Conservation (phyloP, 768 basidiomycete genomes). For the Mycena polygramma region DNA sequence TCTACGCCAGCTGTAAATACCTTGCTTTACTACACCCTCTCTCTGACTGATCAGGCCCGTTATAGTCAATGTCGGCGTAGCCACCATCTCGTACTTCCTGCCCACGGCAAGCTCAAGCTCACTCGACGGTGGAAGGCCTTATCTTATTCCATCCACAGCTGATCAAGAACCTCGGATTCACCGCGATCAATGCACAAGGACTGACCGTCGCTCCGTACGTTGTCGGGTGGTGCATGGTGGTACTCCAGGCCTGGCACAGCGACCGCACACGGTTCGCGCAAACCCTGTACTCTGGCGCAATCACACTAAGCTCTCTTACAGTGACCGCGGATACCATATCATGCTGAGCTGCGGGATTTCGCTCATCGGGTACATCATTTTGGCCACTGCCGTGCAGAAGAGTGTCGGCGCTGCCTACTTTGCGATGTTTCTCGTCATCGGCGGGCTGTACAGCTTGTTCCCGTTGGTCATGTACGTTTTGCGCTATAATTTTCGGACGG, state of each 20-base stretch:
- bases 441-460: slow-evolving; percentile 67
- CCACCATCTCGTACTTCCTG: slow-evolving; percentile 69
- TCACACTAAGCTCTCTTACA: not conserved
- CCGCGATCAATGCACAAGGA: slow-evolving; percentile 68
- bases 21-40: not conserved
- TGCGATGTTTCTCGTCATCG: slow-evolving; percentile 68
- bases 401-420: slow-evolving; percentile 69
- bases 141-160: slow-evolving; percentile 48
- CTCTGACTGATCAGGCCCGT: not conserved
- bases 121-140: not conserved
- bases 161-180: slow-evolving; percentile 69
- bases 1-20: slow-evolving; percentile 65
- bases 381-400: slow-evolving; percentile 64
- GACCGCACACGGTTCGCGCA: slow-evolving; percentile 54
- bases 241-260: slow-evolving; percentile 68
- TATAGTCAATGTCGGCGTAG: slow-evolving; percentile 68
- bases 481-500: not conserved
- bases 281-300: not conserved
- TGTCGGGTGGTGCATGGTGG: slow-evolving; percentile 68
- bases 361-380: slow-evolving; percentile 66
- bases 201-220: slow-evolving; percentile 70
- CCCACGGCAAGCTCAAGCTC: slow-evolving; percentile 55
- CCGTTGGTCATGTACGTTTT: slow-evolving; percentile 68
- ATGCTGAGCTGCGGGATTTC: slow-evolving; percentile 62
- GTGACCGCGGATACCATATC: slow-evolving; percentile 68